Conservation (phyloP, 768 basidiomycete species). For the Harrya chromipes region DNA sequence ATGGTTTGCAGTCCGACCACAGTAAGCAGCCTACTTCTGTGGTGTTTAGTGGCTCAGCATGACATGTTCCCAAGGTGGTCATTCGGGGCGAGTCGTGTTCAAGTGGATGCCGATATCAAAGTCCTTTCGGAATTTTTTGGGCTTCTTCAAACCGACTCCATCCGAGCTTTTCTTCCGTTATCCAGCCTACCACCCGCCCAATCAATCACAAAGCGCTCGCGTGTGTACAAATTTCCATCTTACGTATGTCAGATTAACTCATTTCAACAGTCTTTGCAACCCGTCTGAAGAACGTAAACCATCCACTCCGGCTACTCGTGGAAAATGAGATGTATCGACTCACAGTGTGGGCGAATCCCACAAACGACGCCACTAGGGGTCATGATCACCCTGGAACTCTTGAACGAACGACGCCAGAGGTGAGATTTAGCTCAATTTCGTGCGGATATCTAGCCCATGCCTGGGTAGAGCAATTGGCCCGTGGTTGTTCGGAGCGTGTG, state of each 20-base stretch:
- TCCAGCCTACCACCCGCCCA: constrained; percentile 63
- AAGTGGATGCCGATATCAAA: constrained; percentile 86
- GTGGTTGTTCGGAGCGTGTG: constrained; percentile 70
- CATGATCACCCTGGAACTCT: constrained; percentile 52
- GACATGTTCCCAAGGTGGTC: constrained; percentile 69
- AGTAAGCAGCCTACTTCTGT: constrained; percentile 51
- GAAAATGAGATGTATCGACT: constrained; percentile 89
- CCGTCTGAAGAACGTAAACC: constrained; percentile 63
- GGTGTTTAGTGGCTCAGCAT: not conserved
- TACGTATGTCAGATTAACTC: constrained; percentile 4
- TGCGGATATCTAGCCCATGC: constrained; percentile 3
- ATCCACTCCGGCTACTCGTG: constrained; percentile 77
- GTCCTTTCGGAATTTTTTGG: constrained; percentile 81
- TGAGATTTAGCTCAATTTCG: constrained; percentile 30
- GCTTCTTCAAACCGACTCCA: constrained; percentile 69
- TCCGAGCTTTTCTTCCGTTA: constrained; percentile 54
- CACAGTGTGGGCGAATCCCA: constrained; percentile 87
- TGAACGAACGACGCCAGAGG: constrained; percentile 63
- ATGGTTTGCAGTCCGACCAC: constrained; percentile 93
- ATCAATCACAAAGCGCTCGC: constrained; percentile 36
- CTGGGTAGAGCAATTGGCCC: constrained; percentile 58
- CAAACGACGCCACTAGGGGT: constrained; percentile 70
- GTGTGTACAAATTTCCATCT: constrained; percentile 31
- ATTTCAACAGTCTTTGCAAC: constrained; percentile 47
- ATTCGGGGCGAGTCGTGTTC: constrained; percentile 90